phyloP scores from a whole-genome alignment of 2,329 filamentous ascomycete species.

The Exophiala bonariae region DNA sequence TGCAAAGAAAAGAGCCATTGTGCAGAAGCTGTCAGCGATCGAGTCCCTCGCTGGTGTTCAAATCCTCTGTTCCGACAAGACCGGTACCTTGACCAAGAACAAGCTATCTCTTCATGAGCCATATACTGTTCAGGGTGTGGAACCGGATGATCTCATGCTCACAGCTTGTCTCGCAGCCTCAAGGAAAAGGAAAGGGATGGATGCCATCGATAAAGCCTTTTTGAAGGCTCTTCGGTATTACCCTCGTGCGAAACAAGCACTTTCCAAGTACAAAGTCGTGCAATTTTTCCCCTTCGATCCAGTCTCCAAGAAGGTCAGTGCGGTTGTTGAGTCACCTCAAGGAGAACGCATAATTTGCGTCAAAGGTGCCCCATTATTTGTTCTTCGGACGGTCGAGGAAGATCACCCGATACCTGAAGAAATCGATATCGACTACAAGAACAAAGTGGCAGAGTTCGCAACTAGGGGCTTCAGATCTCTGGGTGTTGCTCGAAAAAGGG shows the following conservation, averaged over 20 bases:
- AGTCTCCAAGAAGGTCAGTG: slow-evolving; percentile 89
- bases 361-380: slow-evolving; percentile 86
- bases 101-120: slow-evolving; percentile 86
- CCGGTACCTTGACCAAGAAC: slow-evolving; percentile 90
- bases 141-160: slow-evolving; percentile 85
- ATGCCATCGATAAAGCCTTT: slow-evolving; percentile 94
- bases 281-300: slow-evolving; percentile 89
- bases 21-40: slow-evolving; percentile 88
- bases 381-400: slow-evolving; percentile 83
- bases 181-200: slow-evolving; percentile 93
- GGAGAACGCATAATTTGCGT: slow-evolving; percentile 85
- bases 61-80: slow-evolving; percentile 94
- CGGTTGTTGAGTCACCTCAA: slow-evolving; percentile 77
- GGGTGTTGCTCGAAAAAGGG: slow-evolving; percentile 87
- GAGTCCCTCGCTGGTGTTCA: slow-evolving; percentile 90
- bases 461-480: slow-evolving; percentile 92
- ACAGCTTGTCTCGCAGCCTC: slow-evolving; percentile 87
- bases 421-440: slow-evolving; percentile 82
- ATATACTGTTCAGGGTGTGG: slow-evolving; percentile 78
- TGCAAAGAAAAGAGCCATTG: slow-evolving; percentile 88
- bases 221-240: slow-evolving; percentile 81
- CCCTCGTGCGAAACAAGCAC: slow-evolving; percentile 75
- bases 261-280: slow-evolving; percentile 80
- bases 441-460: slow-evolving; percentile 88
- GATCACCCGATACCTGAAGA: slow-evolving; percentile 76